Percentiles rank a stretch among this genome's conserved stretches.
These are phyloP conservation scores for Yamadazyma phyllophila DNA, from an alignment of 805 yeast species.

Conservation along the genomic window DNA sequence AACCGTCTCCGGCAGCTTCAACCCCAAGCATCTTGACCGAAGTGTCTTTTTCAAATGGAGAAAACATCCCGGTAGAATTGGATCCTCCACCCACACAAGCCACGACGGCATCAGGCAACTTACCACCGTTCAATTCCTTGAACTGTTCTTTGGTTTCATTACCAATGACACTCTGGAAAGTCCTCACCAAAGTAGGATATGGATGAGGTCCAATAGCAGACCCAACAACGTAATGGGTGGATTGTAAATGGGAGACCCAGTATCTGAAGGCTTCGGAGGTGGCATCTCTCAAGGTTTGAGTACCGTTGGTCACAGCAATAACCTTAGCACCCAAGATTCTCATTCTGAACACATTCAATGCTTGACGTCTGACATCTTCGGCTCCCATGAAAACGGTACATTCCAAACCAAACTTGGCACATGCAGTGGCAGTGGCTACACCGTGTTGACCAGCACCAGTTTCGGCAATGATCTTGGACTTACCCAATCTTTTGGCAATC, in stretches of 20 bases:
- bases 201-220: conserved; percentile 99
- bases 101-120: conserved; percentile 87
- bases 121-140: conserved; percentile 71
- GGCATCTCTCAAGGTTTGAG: conserved; percentile 95
- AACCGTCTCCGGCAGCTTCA: conserved; percentile 98
- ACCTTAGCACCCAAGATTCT: conserved; percentile 94
- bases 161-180: conserved; percentile 97
- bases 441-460: conserved; percentile 96
- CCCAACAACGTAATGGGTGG: conserved; percentile 95
- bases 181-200: conserved; percentile 95
- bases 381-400: conserved; percentile 99
- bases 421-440: conserved; percentile 89
- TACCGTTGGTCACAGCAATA: conserved; percentile 90
- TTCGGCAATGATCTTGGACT: conserved; percentile 76
- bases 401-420: conserved; percentile 88
- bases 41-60: conserved; percentile 83
- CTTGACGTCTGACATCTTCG: conserved; percentile 98
- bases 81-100: conserved; percentile 99
- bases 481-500: conserved; percentile 76
- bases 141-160: conserved; percentile 91
- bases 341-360: conserved; percentile 97
- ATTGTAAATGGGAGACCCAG: conserved; percentile 86
- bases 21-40: conserved; percentile 85
- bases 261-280: conserved; percentile 94
- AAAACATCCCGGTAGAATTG: conserved; percentile 92